phyloP scores from a whole-genome alignment of 2,329 filamentous ascomycete genomes.

The Raffaelea deltoideospora region DNA sequence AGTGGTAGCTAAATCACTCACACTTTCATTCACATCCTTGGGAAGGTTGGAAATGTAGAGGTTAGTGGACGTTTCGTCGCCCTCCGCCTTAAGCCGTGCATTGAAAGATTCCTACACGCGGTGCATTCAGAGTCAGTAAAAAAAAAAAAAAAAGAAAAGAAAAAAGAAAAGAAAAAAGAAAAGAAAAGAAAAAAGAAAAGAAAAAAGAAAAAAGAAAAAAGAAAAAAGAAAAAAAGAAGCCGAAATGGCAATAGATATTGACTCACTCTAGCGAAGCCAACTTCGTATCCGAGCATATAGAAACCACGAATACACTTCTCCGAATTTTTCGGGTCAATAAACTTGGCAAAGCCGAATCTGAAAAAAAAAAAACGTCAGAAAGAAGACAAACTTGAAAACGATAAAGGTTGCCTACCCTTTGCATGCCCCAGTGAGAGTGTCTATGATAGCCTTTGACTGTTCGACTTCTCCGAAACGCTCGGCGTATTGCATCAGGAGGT shows the following conservation, averaged over 20 bases:
- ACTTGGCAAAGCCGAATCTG: conserved; percentile 97
- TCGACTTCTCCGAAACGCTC: conserved; percentile 84
- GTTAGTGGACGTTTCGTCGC: conserved; percentile 81
- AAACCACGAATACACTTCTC: conserved; percentile 95
- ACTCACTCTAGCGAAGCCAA: conserved; percentile 82
- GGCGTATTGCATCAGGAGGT: conserved; percentile 69
- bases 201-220: no score
- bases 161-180: no score
- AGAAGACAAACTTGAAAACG: neutral
- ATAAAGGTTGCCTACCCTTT: conserved; percentile 59
- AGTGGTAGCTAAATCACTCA: conserved; percentile 31
- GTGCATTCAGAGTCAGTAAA: conserved; percentile 7
- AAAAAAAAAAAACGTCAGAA: neutral
- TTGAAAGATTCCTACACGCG: conserved; percentile 79
- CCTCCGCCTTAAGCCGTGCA: conserved; percentile 89
- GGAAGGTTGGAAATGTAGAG: conserved; percentile 96
- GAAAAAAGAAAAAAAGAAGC: no score
- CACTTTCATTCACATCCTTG: conserved; percentile 79
- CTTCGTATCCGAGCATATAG: conserved; percentile 87
- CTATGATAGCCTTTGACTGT: conserved; percentile 97
- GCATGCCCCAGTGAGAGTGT: conserved; percentile 81
- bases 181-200: no score
- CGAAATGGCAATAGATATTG: neutral
- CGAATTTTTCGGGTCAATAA: conserved; percentile 71
- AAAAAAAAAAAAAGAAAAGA: neutral